Evolutionary conservation across 1,139 yeast species (phyloP).

Genomic region (Suhomyces maxii): DNA sequence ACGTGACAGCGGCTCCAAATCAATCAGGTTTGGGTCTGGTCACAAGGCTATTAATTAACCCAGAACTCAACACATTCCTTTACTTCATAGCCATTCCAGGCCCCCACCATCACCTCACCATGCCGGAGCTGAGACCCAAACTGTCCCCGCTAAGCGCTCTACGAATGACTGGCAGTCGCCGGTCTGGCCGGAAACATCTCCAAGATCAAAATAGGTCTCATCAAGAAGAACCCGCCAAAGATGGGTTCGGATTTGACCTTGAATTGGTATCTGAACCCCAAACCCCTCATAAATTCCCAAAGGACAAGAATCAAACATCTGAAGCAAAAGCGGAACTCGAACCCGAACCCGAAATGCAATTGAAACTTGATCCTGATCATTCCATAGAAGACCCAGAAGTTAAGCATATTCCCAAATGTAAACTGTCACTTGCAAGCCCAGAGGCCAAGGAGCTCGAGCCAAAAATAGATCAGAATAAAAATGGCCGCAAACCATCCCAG

Average conservation of each 20-base stretch:
- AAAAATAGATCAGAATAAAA: no score
- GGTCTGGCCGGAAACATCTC: background rate
- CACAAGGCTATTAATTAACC: no score
- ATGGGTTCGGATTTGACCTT: constrained; percentile 7
- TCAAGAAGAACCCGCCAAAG: constrained; percentile 1
- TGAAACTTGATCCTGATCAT: no score
- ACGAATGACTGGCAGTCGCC: constrained; percentile 1
- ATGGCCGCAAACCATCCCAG: background rate
- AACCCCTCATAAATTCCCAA: background rate
- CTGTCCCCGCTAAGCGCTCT: constrained; percentile 2
- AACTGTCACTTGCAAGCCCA: no score
- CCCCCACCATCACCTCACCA: background rate
- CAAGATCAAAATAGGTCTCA: constrained; percentile 1
- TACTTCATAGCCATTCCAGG: background rate
- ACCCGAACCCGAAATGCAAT: no score
- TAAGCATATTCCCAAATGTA: no score
- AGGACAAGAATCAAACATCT: no score
- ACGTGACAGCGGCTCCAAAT: no score
- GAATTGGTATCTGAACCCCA: background rate
- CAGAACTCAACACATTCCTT: background rate
- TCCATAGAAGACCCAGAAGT: no score
- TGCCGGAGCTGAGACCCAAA: background rate
- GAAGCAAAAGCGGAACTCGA: no score
- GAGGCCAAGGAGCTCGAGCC: no score
- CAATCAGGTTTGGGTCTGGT: no score